Percentiles rank a stretch among this genome's conserved stretches.
Evolutionary conservation across 225 moss, liverwort and hornwort genomes (phyloP).

Genomic region (Ulota crispa): DNA sequence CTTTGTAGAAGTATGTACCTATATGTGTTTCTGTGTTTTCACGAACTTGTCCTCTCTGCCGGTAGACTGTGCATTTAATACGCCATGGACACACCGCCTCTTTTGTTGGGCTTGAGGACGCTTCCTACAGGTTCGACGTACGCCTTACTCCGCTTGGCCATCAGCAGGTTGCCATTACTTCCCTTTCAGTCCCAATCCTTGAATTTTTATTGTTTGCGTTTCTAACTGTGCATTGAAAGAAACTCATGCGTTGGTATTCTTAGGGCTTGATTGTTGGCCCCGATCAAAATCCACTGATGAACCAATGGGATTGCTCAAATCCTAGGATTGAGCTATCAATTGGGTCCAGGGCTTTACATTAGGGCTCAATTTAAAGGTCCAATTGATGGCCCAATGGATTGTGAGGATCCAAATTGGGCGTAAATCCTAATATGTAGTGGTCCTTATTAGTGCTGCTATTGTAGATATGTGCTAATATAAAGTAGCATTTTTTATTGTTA

Average conservation of each 20-base stretch:
- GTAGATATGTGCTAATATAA: no score
- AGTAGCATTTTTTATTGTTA: background rate
- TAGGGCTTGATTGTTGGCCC: no score
- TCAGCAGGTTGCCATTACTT: slow-evolving; percentile 43
- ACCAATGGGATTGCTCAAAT: no score
- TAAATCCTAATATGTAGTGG: no score
- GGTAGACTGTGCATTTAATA: slow-evolving; percentile 56
- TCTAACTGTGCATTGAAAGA: background rate
- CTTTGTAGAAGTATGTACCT: background rate
- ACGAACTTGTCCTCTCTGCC: slow-evolving; percentile 5
- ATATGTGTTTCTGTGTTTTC: background rate
- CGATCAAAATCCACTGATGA: no score
- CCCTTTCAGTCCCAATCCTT: slow-evolving; percentile 6
- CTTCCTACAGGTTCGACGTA: slow-evolving; percentile 44
- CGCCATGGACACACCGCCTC: slow-evolving; percentile 58
- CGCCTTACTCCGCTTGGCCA: slow-evolving; percentile 56
- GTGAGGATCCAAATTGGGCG: no score
- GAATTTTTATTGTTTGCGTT: background rate
- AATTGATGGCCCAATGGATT: no score
- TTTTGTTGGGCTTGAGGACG: slow-evolving; percentile 23
- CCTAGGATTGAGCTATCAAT: no score
- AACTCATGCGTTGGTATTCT: background rate
- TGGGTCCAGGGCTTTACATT: no score
- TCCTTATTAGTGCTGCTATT: no score
- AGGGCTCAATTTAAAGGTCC: no score